Conservation (phyloP, 2,329 filamentous ascomycete species). For the Diaporthe sp. region DNA sequence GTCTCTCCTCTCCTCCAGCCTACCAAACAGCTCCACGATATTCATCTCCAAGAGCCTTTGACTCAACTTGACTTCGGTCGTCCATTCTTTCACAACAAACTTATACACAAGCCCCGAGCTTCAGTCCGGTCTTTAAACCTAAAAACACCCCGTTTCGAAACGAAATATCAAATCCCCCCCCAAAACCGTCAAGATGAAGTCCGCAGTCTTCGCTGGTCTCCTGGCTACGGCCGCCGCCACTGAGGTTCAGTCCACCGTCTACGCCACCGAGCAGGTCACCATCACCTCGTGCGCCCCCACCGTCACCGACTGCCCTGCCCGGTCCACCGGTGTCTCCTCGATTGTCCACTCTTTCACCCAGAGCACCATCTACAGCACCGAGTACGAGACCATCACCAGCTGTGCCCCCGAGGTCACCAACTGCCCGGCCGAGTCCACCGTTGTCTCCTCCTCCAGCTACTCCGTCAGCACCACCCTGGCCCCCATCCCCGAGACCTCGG, state of each 20-base stretch:
- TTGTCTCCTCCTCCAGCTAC: slow-evolving; percentile 53
- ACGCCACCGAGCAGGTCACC: slow-evolving; percentile 70
- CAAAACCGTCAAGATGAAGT: slow-evolving; percentile 72
- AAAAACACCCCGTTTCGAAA: slow-evolving; percentile 39
- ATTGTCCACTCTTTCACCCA: slow-evolving; percentile 72
- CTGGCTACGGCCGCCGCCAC: slow-evolving; percentile 61
- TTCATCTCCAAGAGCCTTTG: slow-evolving; percentile 44
- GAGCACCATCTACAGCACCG: slow-evolving; percentile 69
- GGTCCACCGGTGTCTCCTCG: slow-evolving; percentile 61
- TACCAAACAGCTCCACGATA: slow-evolving; percentile 47
- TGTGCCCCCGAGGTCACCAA: slow-evolving; percentile 66
- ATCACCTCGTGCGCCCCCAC: slow-evolving; percentile 70
- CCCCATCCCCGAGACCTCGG: slow-evolving; percentile 48
- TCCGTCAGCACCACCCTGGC: slow-evolving; percentile 52
- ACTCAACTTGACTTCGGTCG: slow-evolving; percentile 56
- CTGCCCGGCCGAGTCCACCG: slow-evolving; percentile 57
- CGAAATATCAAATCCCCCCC: slow-evolving; percentile 39
- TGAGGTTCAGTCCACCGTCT: slow-evolving; percentile 59
- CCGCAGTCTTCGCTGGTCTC: slow-evolving; percentile 60
- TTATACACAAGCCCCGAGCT: slow-evolving; percentile 45
- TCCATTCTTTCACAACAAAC: slow-evolving; percentile 52
- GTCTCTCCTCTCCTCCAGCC: slow-evolving; percentile 49
- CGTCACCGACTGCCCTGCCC: slow-evolving; percentile 64
- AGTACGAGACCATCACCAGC: slow-evolving; percentile 72
- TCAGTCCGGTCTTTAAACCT: slow-evolving; percentile 45